Evolutionary conservation across 140 eudicot genomes (phyloP), one percentile per base, ranked within the genome.

Genomic region (Flaveria floridana): DNA sequence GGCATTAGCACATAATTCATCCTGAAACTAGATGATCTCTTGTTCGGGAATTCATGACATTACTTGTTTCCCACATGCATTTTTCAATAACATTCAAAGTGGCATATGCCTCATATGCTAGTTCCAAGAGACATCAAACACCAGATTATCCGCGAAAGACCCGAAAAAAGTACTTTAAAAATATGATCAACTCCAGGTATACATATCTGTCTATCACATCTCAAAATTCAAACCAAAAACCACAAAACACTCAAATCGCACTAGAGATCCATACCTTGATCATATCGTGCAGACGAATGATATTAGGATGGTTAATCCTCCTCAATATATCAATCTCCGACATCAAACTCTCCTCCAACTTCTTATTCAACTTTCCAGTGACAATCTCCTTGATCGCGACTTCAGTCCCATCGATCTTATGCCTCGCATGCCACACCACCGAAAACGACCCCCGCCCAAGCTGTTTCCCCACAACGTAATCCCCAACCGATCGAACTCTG

Each of bases 361-460:
- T 89, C 63, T 84, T 77, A 63, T 86, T 87, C 74, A 92, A 10
- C 59, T 89, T 85, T 11, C 85, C 85, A 4, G 87, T 86, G 6
- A 28, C 37, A 65, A 92, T 92, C 76, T 92, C 96, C 64, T 92
- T 92, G 66, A 92, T 92, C 10, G 98, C 98, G 72, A 92, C 96
- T 77, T 89, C 95, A 0, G 98, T 88, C 42, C 98, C 96, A 39
- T 85, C 82, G 53, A 87, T 74, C 65, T 77, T 85, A 73, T 92
- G 98, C 47, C 95, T 55, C 0, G 88, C 98, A 30, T 77, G 92
- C 96, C 95, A 89, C 64, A 92, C 98, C 58, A 81, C 86, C 1
- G 96, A 92, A 78, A 92, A 92, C 12, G 98, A 92, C 16, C 98
- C 98, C 37, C 88, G 65, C 52, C 98, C 96, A 15, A 92, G 79